These are phyloP conservation scores for Thelephora terrestris DNA, from an alignment of 1,284 basidiomycete species.

Conservation along the genomic window DNA sequence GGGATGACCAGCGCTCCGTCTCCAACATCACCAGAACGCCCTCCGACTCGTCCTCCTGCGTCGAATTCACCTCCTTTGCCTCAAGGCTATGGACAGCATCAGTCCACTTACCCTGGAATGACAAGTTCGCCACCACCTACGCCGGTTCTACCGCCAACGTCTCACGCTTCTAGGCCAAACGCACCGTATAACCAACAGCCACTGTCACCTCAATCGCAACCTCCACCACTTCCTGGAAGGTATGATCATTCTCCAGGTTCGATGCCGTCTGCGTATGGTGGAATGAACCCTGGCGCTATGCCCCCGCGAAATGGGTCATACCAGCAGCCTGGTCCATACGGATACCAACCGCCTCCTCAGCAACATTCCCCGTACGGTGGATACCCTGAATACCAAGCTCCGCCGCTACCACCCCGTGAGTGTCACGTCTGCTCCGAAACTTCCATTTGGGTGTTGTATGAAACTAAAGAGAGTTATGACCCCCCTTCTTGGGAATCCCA, in stretches of 20 bases:
- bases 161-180: conserved; percentile 1
- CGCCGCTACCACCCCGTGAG: conserved; percentile 12
- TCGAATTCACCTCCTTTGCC: background rate
- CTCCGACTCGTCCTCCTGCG: conserved; percentile 1
- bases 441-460: background rate
- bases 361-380: conserved; percentile 1
- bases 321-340: background rate
- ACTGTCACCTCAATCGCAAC: background rate
- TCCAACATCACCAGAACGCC: background rate
- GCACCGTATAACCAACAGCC: background rate
- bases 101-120: background rate
- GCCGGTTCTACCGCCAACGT: conserved; percentile 4
- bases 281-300: too few relatives aligned
- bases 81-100: conserved; percentile 9
- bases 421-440: conserved; percentile 1
- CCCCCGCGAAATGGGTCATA: background rate
- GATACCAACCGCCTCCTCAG: background rate
- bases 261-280: too few relatives aligned
- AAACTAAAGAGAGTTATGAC: background rate
- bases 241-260: too few relatives aligned
- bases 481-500: background rate
- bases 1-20: background rate
- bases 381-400: conserved; percentile 6
- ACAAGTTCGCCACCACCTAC: background rate
- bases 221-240: background rate